Percentiles rank a stretch among this genome's conserved stretches.
Evolutionary conservation across 352 stramenopile genomes (phyloP).

Genomic region (Blastocystis sp.): DNA sequence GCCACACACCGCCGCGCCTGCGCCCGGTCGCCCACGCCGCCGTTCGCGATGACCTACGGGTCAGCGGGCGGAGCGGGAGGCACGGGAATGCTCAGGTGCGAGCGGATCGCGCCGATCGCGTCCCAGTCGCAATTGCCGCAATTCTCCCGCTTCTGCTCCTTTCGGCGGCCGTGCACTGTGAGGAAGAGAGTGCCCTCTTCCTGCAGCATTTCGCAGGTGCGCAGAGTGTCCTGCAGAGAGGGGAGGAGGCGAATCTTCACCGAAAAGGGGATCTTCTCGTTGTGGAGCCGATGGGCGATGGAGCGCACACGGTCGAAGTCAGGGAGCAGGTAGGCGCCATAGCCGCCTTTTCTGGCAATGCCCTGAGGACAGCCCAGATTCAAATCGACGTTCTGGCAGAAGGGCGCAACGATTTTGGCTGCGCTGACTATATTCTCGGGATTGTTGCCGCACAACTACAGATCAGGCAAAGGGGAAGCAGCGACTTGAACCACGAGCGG

Average conservation of each 20-base stretch:
- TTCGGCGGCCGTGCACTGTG: constrained; percentile 84
- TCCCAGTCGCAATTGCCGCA: constrained; percentile 79
- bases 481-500: neutral
- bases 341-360: constrained; percentile 84
- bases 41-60: constrained; percentile 79
- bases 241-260: constrained; percentile 87
- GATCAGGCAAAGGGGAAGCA: neutral
- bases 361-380: constrained; percentile 76
- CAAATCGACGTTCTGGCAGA: constrained; percentile 69
- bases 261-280: constrained; percentile 79
- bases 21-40: constrained; percentile 79
- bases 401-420: constrained; percentile 51
- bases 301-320: constrained; percentile 77
- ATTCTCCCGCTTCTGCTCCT: constrained; percentile 83
- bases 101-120: constrained; percentile 80
- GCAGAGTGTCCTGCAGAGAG: constrained; percentile 81
- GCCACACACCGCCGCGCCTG: constrained; percentile 79
- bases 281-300: constrained; percentile 78
- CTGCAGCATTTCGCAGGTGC: constrained; percentile 83
- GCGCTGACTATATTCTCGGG: constrained; percentile 21
- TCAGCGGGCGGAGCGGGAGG: too few relatives aligned
- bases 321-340: constrained; percentile 84
- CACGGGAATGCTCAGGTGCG: constrained; percentile 78
- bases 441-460: constrained; percentile 69
- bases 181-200: constrained; percentile 81